These are phyloP conservation scores for Thyridium curvatum DNA, from an alignment of 2,329 filamentous ascomycete species.

Conservation along the genomic window DNA sequence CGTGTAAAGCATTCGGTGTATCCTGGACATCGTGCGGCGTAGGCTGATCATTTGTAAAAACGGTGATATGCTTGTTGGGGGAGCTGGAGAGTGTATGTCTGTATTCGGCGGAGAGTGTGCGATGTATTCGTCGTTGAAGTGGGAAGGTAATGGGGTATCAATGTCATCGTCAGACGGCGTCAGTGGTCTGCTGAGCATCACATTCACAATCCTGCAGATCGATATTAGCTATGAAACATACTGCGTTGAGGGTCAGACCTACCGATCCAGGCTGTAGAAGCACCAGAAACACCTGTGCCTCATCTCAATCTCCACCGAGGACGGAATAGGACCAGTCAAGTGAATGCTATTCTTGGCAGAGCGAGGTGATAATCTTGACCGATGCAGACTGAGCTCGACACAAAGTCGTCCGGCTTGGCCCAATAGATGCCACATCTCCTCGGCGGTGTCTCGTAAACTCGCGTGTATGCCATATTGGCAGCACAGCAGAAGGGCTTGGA, in stretches of 20 bases:
- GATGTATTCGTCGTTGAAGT: constrained; percentile 6
- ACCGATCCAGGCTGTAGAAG: constrained; percentile 8
- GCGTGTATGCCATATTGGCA: constrained; percentile 6
- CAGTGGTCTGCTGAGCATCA: constrained; percentile 5
- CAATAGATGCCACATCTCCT: neutral
- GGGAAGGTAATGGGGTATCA: constrained; percentile 5
- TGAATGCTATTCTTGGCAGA: too few relatives aligned
- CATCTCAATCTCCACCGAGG: constrained; percentile 5
- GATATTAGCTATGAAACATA: too few relatives aligned
- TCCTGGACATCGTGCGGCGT: constrained; percentile 1
- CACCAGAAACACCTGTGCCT: constrained; percentile 7
- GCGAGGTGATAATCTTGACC: too few relatives aligned
- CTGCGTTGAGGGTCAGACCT: neutral
- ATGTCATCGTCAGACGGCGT: constrained; percentile 9
- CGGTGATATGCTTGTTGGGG: constrained; percentile 2
- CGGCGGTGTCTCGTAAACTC: constrained; percentile 5
- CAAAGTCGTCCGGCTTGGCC: neutral
- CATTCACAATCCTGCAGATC: constrained; percentile 4
- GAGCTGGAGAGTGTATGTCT: neutral
- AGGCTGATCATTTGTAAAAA: constrained; percentile 9
- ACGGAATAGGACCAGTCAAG: too few relatives aligned
- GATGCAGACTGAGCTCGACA: constrained; percentile 8
- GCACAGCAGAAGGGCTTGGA: constrained; percentile 5
- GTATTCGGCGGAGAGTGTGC: too few relatives aligned
- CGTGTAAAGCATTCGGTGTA: constrained; percentile 1